Percentiles rank a stretch among this genome's conserved stretches.
Conservation (phyloP, 2,329 filamentous ascomycete genomes). For the Calonectria hongkongensis region DNA sequence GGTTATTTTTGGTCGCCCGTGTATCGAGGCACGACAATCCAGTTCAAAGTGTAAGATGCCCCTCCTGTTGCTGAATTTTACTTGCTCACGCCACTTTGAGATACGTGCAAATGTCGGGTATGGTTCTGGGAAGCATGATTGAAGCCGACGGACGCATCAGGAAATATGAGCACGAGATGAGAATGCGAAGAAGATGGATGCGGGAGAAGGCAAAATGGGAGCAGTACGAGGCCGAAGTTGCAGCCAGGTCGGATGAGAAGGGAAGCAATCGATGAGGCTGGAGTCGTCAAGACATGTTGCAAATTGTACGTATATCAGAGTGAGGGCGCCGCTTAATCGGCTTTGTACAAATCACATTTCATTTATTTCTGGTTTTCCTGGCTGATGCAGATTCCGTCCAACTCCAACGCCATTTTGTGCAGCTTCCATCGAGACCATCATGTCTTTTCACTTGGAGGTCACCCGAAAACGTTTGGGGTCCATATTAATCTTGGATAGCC, state of each 20-base stretch:
- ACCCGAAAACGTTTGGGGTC: constrained; percentile 85
- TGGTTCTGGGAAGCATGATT: constrained; percentile 86
- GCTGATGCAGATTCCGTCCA: constrained; percentile 45
- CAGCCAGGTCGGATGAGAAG: constrained; percentile 64
- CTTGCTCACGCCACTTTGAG: constrained; percentile 63
- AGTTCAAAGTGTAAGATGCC: constrained; percentile 83
- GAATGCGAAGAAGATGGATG: constrained; percentile 78
- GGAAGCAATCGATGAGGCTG: constrained; percentile 41
- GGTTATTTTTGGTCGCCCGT: constrained; percentile 81
- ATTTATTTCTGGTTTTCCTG: constrained; percentile 44
- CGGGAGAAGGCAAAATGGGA: constrained; percentile 82
- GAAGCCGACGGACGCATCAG: constrained; percentile 83
- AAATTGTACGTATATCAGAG: constrained; percentile 47
- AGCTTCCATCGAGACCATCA: constrained; percentile 42
- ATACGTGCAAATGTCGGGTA: constrained; percentile 89
- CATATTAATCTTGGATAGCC: constrained; percentile 97
- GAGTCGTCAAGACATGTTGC: constrained; percentile 28
- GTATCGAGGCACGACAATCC: constrained; percentile 82
- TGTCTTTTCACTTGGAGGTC: constrained; percentile 57
- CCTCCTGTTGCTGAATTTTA: constrained; percentile 10
- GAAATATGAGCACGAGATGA: constrained; percentile 78
- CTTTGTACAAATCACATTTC: constrained; percentile 51
- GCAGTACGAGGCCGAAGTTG: constrained; percentile 77
- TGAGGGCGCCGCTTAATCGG: constrained; percentile 42
- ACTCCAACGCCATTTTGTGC: constrained; percentile 60